These are phyloP conservation scores for Fomitopsis serialis DNA, from an alignment of 768 basidiomycete species.

Conservation along the genomic window DNA sequence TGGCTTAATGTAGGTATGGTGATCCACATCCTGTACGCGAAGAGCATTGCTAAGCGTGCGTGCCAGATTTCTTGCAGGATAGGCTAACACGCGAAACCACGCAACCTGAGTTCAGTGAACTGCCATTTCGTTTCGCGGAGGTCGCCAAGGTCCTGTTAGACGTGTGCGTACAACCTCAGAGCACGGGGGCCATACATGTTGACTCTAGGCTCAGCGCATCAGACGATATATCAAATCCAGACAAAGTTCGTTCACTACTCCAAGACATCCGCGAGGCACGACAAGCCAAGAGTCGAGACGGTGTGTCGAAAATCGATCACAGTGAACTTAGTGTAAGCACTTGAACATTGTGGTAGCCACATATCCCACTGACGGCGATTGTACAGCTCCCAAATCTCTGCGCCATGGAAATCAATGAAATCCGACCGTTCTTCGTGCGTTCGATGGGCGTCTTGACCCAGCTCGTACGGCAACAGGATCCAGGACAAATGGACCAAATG, in stretches of 20 bases:
- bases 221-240: slow-evolving; percentile 83
- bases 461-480: slow-evolving; percentile 31
- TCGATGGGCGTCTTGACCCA: slow-evolving; percentile 73
- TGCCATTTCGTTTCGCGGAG: slow-evolving; percentile 89
- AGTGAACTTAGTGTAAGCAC: slow-evolving; percentile 69
- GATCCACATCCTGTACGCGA: neutral
- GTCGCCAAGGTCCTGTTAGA: slow-evolving; percentile 91
- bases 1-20: slow-evolving; percentile 83
- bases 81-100: slow-evolving; percentile 71
- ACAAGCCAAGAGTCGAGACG: slow-evolving; percentile 88
- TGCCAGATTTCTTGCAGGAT: slow-evolving; percentile 74
- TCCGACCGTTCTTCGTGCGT: slow-evolving; percentile 81
- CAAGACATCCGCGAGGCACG: slow-evolving; percentile 96
- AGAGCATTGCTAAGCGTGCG: neutral
- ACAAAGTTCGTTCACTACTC: slow-evolving; percentile 76
- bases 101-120: slow-evolving; percentile 63
- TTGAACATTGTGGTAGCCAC: neutral
- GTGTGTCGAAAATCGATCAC: slow-evolving; percentile 75
- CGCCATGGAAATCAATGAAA: slow-evolving; percentile 92
- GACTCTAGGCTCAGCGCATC: slow-evolving; percentile 56
- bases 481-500: neutral
- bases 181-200: too few relatives aligned
- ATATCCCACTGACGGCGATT: neutral
- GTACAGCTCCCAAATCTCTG: slow-evolving; percentile 75
- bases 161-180: slow-evolving; percentile 49